Conservation (phyloP, 805 yeast species). For the Suhomyces faveliae region DNA sequence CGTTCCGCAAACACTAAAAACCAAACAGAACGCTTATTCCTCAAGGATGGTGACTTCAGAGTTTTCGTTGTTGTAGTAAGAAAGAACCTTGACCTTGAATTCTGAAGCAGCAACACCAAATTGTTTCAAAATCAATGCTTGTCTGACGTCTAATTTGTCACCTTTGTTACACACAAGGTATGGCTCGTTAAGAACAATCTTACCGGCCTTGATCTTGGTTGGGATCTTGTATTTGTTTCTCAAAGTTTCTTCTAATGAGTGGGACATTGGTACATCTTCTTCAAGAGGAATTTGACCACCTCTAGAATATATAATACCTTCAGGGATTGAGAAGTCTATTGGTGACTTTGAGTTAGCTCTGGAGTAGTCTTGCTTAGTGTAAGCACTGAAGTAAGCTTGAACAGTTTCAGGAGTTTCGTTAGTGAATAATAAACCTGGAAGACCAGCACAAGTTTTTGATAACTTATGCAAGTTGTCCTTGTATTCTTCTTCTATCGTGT, state of each 20-base stretch:
- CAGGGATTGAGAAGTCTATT: conserved; percentile 80
- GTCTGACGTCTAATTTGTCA: conserved; percentile 79
- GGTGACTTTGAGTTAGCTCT: conserved; percentile 88
- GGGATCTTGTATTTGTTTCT: conserved; percentile 90
- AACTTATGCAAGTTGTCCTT: conserved; percentile 77
- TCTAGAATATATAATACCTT: conserved; percentile 87
- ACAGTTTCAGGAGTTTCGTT: conserved; percentile 88
- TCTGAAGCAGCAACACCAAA: conserved; percentile 95
- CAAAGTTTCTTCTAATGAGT: conserved; percentile 89
- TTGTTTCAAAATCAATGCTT: conserved; percentile 87
- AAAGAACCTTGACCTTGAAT: conserved; percentile 77
- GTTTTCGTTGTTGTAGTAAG: conserved; percentile 70
- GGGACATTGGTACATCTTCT: conserved; percentile 96
- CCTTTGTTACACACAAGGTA: conserved; percentile 79
- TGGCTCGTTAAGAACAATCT: conserved; percentile 72
- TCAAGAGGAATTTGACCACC: conserved; percentile 90
- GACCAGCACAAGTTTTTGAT: conserved; percentile 64
- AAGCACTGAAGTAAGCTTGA: conserved; percentile 78
- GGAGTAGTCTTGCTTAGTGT: conserved; percentile 76
- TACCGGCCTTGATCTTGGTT: conserved; percentile 86
- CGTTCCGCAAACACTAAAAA: neutral
- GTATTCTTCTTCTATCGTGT: conserved; percentile 84
- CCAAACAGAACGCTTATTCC: conserved; percentile 1
- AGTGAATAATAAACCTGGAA: conserved; percentile 85
- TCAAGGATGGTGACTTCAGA: conserved; percentile 27